Base-by-base conservation (phyloP, 345 rosid genomes). In the rapeseed (Brassica napus) region DNA sequence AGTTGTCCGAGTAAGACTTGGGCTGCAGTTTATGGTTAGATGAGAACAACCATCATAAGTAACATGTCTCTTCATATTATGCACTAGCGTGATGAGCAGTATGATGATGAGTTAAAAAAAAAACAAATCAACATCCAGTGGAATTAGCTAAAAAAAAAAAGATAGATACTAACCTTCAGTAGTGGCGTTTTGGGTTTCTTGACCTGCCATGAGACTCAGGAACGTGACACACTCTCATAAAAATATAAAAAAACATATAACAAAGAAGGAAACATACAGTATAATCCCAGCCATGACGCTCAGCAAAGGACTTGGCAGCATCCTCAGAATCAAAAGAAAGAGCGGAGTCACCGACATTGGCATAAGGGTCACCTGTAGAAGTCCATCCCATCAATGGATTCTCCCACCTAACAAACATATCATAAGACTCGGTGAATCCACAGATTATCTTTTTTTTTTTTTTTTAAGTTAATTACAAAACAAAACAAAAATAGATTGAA, bases 311-410 rank as follows among this genome's bases (percentile, higher is more conserved):
- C 86, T 82, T 89, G 28, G 99, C 98, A 81, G 90, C 91, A 66
- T 85, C 97, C 81, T 89, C 90, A 4, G 92, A 87, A 60, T 90
- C 97, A 75, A 95, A 95, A 82, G 69, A 3, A 58, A 95, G 87
- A 42, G 81, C 97, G 12, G 98, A 75, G 83, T 95, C 99, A 49
- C 99, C 99, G 10, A 95, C 99, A 87, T 95, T 82, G 15, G 99
- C 92, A 85, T 95, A 95, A 18, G 99, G 98, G 16, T 95, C 99
- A 21, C 99, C 99, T 10, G 99, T 95, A 15, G 97, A 95, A 72
- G 99, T 93, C 99, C 99, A 95, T 39, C 98, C 97, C 98, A 95
- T 95, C 93, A 95, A 85, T 8, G 99, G 98, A 81, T 95, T 95
- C 87, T 93, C 99, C 98, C 99, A 95, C 89, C 98, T 95, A 49